These are phyloP conservation scores for Pyrenochaeta sp. DNA, from an alignment of 2,329 filamentous ascomycete species.

Conservation along the genomic window DNA sequence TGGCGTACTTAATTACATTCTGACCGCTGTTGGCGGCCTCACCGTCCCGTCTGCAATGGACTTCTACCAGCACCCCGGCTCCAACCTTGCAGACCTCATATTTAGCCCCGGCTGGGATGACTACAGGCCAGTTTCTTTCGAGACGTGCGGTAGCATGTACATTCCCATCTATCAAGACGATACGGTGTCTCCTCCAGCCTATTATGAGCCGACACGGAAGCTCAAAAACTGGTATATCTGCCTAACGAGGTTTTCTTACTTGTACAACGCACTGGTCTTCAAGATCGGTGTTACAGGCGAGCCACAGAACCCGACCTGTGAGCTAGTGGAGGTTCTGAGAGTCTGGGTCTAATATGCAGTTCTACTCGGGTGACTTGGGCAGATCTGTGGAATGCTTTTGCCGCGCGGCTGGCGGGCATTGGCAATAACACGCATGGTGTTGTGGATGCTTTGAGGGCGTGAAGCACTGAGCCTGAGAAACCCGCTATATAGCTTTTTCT, in stretches of 20 bases:
- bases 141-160: constrained; percentile 47
- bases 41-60: constrained; percentile 38
- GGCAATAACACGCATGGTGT: no score
- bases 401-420: no score
- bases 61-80: constrained; percentile 36
- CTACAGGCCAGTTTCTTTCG: constrained; percentile 47
- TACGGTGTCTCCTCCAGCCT: constrained; percentile 38
- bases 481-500: no score
- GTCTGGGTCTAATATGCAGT: constrained; percentile 21
- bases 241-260: constrained; percentile 47
- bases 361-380: no score
- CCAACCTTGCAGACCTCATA: constrained; percentile 53
- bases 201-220: constrained; percentile 16
- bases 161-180: constrained; percentile 49
- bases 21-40: constrained; percentile 9
- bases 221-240: constrained; percentile 56
- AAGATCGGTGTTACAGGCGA: constrained; percentile 42
- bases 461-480: no score
- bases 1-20: constrained; percentile 25
- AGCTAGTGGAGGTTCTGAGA: constrained; percentile 51
- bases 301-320: constrained; percentile 56
- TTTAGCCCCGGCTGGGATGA: constrained; percentile 41
- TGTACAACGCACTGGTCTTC: constrained; percentile 54
- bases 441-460: no score
- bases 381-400: no score